Evolutionary conservation across 306 rosid genomes (phyloP).

Genomic region (Pterocarpus macrocarpus): DNA sequence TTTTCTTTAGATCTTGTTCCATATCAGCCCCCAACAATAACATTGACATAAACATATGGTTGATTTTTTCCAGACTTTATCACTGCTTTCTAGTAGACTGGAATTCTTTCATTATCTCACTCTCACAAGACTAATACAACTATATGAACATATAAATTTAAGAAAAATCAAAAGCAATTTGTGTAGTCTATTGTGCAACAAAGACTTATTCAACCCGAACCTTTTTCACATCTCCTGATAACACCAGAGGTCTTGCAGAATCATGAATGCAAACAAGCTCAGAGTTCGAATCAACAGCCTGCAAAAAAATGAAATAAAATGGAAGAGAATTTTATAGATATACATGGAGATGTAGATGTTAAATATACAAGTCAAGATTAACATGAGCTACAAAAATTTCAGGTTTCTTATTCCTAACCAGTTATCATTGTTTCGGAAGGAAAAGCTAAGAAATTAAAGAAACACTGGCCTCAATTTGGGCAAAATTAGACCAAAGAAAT

Average conservation of each 20-base stretch:
- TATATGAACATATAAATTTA: neutral
- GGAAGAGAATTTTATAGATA: conserved; percentile 31
- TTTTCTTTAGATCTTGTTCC: conserved; percentile 31
- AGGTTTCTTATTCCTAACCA: conserved; percentile 8
- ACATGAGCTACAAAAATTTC: neutral
- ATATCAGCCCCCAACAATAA: conserved; percentile 13
- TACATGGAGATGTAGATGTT: neutral
- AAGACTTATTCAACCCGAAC: conserved; percentile 49
- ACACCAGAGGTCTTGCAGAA: conserved; percentile 92
- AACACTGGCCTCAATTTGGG: conserved; percentile 13
- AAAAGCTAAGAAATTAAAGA: conserved; percentile 25
- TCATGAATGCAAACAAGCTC: conserved; percentile 96
- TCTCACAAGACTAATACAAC: conserved; percentile 33
- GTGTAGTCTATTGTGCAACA: conserved; percentile 26
- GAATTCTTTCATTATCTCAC: conserved; percentile 27
- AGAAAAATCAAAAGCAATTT: conserved; percentile 40
- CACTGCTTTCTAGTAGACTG: conserved; percentile 4
- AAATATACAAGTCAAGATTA: conserved; percentile 3
- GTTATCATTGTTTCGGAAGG: conserved; percentile 10
- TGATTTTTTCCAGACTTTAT: conserved; percentile 28
- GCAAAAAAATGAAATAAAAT: conserved; percentile 44
- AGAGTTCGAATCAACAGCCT: conserved; percentile 81
- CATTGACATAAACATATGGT: conserved; percentile 3
- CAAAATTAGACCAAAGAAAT: conserved; percentile 7
- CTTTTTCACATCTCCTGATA: conserved; percentile 71